Evolutionary conservation across 371 early-diverging fungal genomes (phyloP).

Genomic region (Actinomucor elegans): DNA sequence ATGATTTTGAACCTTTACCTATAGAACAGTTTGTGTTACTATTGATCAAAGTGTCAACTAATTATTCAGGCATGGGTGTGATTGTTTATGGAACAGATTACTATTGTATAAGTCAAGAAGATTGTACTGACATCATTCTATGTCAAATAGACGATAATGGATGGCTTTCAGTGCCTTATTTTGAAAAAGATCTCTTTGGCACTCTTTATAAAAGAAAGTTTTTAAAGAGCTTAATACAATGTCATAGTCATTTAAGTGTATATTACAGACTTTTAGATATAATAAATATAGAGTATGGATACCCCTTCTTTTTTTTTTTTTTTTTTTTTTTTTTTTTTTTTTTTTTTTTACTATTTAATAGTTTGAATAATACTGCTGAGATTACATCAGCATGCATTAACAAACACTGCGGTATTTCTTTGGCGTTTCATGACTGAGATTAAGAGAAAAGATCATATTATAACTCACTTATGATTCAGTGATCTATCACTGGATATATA

Average conservation of each 20-base stretch:
- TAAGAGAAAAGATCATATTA: no score
- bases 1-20: neutral
- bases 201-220: neutral
- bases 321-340: neutral
- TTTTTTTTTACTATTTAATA: neutral
- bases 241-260: neutral
- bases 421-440: no score
- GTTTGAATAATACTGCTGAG: no score
- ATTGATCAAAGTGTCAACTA: conserved; percentile 1
- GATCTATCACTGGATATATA: no score
- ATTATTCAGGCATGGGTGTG: neutral
- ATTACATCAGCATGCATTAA: no score
- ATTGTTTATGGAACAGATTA: neutral
- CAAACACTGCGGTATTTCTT: no score
- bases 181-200: neutral
- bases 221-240: neutral
- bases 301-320: neutral
- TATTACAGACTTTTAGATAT: no score
- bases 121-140: neutral
- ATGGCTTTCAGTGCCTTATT: neutral
- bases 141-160: neutral
- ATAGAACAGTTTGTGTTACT: neutral
- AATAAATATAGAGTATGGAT: conserved; percentile 1
- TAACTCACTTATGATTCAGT: no score
- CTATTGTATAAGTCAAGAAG: conserved; percentile 1